Percentiles rank a stretch among this genome's conserved stretches.
These are phyloP conservation scores for Coemansia sp. DNA, from an alignment of 192 early-diverging fungal genomes.

Conservation along the genomic window DNA sequence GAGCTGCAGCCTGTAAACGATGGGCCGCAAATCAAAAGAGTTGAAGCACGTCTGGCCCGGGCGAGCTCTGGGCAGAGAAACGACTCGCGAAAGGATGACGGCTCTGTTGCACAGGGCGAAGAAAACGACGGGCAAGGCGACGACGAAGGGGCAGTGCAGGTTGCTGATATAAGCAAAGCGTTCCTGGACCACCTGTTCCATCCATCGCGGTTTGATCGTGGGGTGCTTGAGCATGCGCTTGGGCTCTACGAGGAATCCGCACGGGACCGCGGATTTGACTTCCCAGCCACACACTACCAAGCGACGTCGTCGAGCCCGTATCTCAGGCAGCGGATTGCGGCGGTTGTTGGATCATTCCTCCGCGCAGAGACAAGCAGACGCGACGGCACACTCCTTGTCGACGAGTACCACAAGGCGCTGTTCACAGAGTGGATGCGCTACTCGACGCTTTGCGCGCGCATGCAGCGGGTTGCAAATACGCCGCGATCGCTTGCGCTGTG, in stretches of 20 bases:
- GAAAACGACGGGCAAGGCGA: not conserved
- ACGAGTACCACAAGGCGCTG: slow-evolving; percentile 37
- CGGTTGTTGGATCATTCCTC: slow-evolving; percentile 35
- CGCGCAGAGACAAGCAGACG: slow-evolving; percentile 24
- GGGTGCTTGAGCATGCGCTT: slow-evolving; percentile 43
- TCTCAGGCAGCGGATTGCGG: slow-evolving; percentile 36
- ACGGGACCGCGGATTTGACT: slow-evolving; percentile 38
- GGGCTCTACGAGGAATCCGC: slow-evolving; percentile 31
- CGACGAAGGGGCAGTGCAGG: slow-evolving; percentile 17
- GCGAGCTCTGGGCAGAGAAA: no score
- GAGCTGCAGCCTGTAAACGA: slow-evolving; percentile 26
- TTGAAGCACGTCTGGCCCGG: slow-evolving; percentile 36
- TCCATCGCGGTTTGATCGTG: slow-evolving; percentile 43
- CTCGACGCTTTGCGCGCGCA: slow-evolving; percentile 44
- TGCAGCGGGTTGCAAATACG: slow-evolving; percentile 40
- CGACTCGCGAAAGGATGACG: not conserved
- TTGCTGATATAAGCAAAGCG: slow-evolving; percentile 30
- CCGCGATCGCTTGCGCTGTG: slow-evolving; percentile 40
- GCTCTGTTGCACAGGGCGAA: not conserved
- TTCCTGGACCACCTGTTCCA: slow-evolving; percentile 53
- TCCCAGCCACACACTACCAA: slow-evolving; percentile 18
- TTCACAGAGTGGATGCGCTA: slow-evolving; percentile 60
- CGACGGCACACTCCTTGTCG: slow-evolving; percentile 18
- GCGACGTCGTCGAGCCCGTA: slow-evolving; percentile 21
- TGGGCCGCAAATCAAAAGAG: slow-evolving; percentile 37